phyloP scores from a whole-genome alignment of 495 filamentous ascomycete species.

The Penicillium tannophilum region DNA sequence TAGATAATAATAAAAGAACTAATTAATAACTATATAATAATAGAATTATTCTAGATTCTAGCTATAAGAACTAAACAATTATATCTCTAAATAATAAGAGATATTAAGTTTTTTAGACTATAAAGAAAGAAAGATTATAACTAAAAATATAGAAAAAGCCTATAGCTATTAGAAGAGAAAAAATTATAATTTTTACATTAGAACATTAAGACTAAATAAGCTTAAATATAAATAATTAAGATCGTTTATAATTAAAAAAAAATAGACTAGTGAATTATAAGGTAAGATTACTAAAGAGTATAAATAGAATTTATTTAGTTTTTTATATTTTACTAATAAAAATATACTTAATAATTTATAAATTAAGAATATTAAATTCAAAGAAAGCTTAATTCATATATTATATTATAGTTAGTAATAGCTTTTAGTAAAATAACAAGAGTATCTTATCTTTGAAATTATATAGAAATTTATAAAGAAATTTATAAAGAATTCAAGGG shows the following conservation, averaged over 20 bases:
- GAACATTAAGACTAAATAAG: slow-evolving; percentile 35
- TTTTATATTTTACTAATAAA: slow-evolving; percentile 22
- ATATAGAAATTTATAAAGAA: slow-evolving; percentile 20
- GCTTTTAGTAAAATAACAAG: slow-evolving; percentile 12
- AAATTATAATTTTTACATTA: slow-evolving; percentile 31
- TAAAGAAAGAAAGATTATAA: slow-evolving; percentile 20
- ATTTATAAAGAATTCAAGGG: too few species aligned
- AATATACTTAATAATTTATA: slow-evolving; percentile 8
- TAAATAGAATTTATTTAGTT: slow-evolving; percentile 13
- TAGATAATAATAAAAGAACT: slow-evolving; percentile 6
- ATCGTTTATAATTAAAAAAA: slow-evolving; percentile 16
- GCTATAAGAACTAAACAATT: slow-evolving; percentile 13
- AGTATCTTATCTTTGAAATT: slow-evolving; percentile 16
- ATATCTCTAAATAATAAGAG: slow-evolving; percentile 6
- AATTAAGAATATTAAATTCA: slow-evolving; percentile 13
- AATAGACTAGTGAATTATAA: slow-evolving; percentile 16
- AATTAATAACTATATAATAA: too few species aligned
- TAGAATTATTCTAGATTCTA: slow-evolving; percentile 2
- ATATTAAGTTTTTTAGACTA: slow-evolving; percentile 19
- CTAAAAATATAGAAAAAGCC: slow-evolving; percentile 20
- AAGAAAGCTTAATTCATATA: slow-evolving; percentile 9
- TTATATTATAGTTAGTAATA: slow-evolving; percentile 8
- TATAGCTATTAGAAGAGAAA: slow-evolving; percentile 27
- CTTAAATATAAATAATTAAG: slow-evolving; percentile 31
- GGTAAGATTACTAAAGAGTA: slow-evolving; percentile 15